These are phyloP conservation scores for Prunus armeniaca DNA, from an alignment of 306 rosid species.

Conservation along the genomic window DNA sequence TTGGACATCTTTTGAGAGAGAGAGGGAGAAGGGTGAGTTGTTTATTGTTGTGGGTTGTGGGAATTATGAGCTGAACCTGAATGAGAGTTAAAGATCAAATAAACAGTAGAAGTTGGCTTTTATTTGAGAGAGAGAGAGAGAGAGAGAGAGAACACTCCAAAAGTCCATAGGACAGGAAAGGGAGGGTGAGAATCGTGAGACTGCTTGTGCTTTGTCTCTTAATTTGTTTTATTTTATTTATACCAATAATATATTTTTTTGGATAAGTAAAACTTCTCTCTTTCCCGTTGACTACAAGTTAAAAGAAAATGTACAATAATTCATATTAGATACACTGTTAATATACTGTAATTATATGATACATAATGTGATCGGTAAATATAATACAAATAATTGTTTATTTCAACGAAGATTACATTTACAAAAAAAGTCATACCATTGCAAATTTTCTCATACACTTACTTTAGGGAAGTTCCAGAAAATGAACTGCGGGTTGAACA, in stretches of 20 bases:
- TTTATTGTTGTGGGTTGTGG: background rate
- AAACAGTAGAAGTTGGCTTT: constrained; percentile 11
- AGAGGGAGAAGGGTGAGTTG: background rate
- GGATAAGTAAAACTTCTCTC: background rate
- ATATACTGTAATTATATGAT: too few relatives aligned
- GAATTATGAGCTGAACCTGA: background rate
- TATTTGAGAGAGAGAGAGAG: background rate
- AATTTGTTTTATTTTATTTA: background rate
- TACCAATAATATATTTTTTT: background rate
- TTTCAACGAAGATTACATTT: too few relatives aligned
- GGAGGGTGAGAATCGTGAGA: background rate
- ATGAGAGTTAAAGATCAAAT: constrained; percentile 3
- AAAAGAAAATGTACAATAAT: too few relatives aligned
- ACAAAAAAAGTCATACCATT: too few relatives aligned
- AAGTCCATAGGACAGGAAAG: background rate
- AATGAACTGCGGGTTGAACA: background rate
- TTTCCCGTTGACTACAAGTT: background rate
- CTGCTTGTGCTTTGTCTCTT: background rate
- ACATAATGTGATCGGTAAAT: too few relatives aligned
- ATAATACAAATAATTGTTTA: too few relatives aligned
- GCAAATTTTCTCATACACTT: too few relatives aligned
- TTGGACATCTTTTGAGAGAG: constrained; percentile 37
- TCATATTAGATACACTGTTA: too few relatives aligned
- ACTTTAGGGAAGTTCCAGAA: background rate
- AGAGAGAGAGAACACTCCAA: background rate